phyloP scores from a whole-genome alignment of 176 grass and related monocot species.

The Cenchrus purpureus region DNA sequence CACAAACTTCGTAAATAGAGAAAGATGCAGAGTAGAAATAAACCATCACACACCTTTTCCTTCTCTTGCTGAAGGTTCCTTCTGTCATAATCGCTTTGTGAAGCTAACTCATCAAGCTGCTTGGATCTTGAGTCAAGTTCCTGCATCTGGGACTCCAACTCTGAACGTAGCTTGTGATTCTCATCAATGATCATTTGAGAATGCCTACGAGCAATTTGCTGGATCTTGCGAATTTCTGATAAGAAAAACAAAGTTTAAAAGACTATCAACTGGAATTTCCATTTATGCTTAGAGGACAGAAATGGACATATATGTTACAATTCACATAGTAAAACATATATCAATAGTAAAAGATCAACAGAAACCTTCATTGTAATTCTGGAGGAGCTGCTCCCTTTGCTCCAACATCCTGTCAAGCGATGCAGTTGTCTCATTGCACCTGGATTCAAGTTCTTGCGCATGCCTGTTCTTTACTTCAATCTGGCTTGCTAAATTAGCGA shows the following conservation, averaged over 20 bases:
- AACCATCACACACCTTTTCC: conserved; percentile 52
- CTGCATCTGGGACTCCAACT: conserved; percentile 41
- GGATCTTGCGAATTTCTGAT: conserved; percentile 75
- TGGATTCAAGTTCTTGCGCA: conserved; percentile 50
- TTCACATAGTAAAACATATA: background rate
- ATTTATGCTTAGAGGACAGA: background rate
- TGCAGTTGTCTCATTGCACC: conserved; percentile 52
- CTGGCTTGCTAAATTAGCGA: conserved; percentile 49
- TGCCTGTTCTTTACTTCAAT: conserved; percentile 55
- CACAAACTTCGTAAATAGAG: background rate
- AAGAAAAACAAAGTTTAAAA: background rate
- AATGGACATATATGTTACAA: background rate
- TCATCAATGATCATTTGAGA: conserved; percentile 65
- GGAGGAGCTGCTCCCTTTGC: conserved; percentile 54
- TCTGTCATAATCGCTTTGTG: conserved; percentile 56
- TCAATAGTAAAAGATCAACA: background rate
- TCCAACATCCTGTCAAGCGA: conserved; percentile 61
- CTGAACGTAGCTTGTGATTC: conserved; percentile 54
- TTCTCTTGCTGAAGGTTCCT: conserved; percentile 69
- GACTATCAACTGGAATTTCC: conserved; percentile 1
- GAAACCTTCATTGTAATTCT: conserved; percentile 56
- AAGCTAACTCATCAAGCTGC: conserved; percentile 51
- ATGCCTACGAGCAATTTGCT: conserved; percentile 57
- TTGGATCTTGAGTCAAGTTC: conserved; percentile 33
- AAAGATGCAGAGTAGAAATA: conserved; percentile 10